These are phyloP conservation scores for Globisporangium cederbergense DNA, from an alignment of 352 stramenopile genomes.

Conservation along the genomic window DNA sequence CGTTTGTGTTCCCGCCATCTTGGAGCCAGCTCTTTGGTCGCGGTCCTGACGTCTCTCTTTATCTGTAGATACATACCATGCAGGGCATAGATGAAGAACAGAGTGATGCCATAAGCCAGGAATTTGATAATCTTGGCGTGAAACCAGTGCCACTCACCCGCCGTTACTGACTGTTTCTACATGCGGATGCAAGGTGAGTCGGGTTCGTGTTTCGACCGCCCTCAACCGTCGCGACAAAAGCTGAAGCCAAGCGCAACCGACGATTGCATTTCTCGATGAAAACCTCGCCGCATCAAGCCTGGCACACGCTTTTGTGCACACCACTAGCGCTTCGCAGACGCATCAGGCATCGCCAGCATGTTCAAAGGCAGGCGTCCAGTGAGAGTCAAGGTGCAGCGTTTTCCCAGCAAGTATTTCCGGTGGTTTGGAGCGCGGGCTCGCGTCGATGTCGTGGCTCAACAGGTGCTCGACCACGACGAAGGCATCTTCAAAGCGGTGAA, in stretches of 20 bases:
- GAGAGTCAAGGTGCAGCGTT: constrained; percentile 13
- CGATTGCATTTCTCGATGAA: not conserved
- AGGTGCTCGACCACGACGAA: constrained; percentile 53
- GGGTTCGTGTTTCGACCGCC: not conserved
- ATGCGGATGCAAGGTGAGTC: not conserved
- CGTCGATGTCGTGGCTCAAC: constrained; percentile 58
- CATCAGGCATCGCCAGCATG: not conserved
- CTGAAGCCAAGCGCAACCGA: not conserved
- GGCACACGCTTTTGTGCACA: not conserved
- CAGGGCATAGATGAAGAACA: not conserved
- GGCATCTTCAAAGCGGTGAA: constrained; percentile 54
- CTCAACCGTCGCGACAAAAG: constrained; percentile 3
- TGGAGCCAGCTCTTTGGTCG: constrained; percentile 69
- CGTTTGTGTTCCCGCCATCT: constrained; percentile 49
- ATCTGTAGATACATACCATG: constrained; percentile 33
- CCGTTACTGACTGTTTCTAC: not conserved
- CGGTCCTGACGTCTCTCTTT: constrained; percentile 47
- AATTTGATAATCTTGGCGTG: not conserved
- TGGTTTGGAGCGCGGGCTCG: constrained; percentile 22
- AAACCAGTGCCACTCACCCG: not conserved
- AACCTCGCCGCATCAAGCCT: not conserved
- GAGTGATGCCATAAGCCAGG: not conserved
- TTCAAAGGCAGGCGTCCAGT: constrained; percentile 15
- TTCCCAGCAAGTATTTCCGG: constrained; percentile 22
- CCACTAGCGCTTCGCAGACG: too few species aligned